Base-by-base conservation (phyloP, 345 rosid species). In the Turnera subulata region DNA sequence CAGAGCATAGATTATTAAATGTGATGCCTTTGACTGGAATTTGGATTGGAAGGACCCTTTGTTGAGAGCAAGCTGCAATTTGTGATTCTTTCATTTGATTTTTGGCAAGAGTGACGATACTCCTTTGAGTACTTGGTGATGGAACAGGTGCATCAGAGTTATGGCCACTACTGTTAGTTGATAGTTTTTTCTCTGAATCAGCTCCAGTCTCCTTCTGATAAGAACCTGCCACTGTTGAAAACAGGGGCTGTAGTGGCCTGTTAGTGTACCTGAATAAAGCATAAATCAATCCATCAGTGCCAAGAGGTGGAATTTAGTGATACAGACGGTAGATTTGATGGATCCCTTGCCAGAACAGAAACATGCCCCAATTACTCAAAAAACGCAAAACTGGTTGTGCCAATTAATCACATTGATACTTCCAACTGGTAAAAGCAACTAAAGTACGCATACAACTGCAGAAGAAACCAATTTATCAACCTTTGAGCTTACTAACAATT, bases 251-350 rank as follows among this genome's bases (percentile, higher is more conserved):
- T 13, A 58, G 46, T 6, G 80, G 64, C 70, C 64, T 84, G 77
- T 69, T 78, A 56, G 68, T 63, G 29, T 92, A 92, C 76, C 98
- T 92, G 84, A 64, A 57, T 50, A 48, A 58, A 57, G 35, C 63
- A 75, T 55, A 42, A 65, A 21, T 18, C 18, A 13, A 67, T 24
- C 50, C 8, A 52, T 70, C 46, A 68, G 66, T 59, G 60, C 12
- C 12, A n/a, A 40, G 11, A 22, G 15, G 45, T 26, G 35, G 24
- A 49, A 37, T 56, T 55, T 42, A 29, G 8, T 29, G 35, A 29
- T 8, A 29, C 5, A 29, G 35, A 29, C 35, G 35, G 35, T 29
- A 29, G 35, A 29, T 29, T n/a, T n/a, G n/a, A n/a, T n/a, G n/a
- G n/a, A n/a, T n/a, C n/a, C n/a, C n/a, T n/a, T n/a, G n/a, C n/a